Conservation (phyloP, 768 basidiomycete species). For the Amanita jacksonii region DNA sequence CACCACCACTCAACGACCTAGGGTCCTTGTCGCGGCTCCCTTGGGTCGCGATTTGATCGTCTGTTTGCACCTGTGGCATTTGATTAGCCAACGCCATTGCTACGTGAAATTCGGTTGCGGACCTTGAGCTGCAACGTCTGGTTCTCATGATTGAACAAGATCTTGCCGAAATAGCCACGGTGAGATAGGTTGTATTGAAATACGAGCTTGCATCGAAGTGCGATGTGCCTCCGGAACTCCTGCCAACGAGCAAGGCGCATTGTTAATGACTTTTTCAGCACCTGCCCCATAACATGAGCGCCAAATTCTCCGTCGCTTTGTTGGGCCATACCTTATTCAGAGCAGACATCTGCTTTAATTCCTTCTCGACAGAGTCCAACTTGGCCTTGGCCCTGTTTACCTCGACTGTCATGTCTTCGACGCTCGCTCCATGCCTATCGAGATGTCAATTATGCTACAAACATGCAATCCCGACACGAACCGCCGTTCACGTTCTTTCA, state of each 20-base stretch:
- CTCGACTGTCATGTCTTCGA: constrained; percentile 69
- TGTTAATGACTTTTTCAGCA: constrained; percentile 55
- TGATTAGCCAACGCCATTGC: not conserved
- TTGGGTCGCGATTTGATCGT: constrained; percentile 62
- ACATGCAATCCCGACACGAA: constrained; percentile 18
- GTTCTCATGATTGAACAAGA: constrained; percentile 71
- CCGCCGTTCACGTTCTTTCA: constrained; percentile 61
- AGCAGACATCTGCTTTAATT: constrained; percentile 50
- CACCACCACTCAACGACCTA: constrained; percentile 82
- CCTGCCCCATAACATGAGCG: constrained; percentile 28
- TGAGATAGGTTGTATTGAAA: constrained; percentile 77
- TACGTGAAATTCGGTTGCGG: not conserved
- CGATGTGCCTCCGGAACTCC: constrained; percentile 80
- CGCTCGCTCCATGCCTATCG: constrained; percentile 60
- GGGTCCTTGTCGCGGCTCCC: constrained; percentile 70
- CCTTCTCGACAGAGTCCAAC: constrained; percentile 48
- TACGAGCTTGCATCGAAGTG: constrained; percentile 75
- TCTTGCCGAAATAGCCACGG: constrained; percentile 85
- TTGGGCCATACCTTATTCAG: constrained; percentile 52
- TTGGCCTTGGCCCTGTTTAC: constrained; percentile 54
- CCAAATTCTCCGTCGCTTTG: not conserved
- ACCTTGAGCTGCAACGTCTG: constrained; percentile 61
- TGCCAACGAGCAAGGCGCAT: constrained; percentile 70
- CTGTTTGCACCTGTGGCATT: constrained; percentile 62
- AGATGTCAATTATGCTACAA: constrained; percentile 3